Evolutionary conservation across 805 yeast genomes (phyloP), one percentile per base, ranked within the genome.

Genomic region (Wilhelminamyces savonicus): DNA sequence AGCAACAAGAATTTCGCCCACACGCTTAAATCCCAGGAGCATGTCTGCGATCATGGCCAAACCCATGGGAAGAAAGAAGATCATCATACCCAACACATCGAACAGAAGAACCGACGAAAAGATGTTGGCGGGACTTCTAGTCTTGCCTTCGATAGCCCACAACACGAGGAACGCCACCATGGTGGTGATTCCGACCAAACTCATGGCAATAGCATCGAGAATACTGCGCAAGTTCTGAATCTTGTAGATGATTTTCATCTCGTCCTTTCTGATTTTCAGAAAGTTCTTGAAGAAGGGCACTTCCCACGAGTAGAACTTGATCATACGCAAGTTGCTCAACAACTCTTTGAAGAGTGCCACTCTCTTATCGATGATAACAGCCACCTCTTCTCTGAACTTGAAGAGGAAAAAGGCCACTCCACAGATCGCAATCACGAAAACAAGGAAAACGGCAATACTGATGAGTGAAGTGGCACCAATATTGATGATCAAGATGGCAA

Each of bases 251-350:
- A 16, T 15, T 11, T 6, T 3, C 36, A 35, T 35, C 16, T 35
- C 39, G 4, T 23, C 6, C 6, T 10, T 13, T 9, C 39, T 17
- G 13, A 18, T 20, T 3, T 14, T 14, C 4, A 17, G 9, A 23
- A 35, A 22, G 18, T 17, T 18, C 16, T 18, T 16, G 13, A 29
- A 29, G 27, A 29, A 35, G 3, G 39, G 34, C 7, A 29, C 8
- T 14, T 35, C 39, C 39, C 39, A 35, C 11, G 36, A 26, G 36
- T 35, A 35, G 24, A 35, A 26, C 27, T 35, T 35, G 19, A 35
- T 29, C 27, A 35, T 35, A 14, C 27, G 26, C 23, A 35, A 25
- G 28, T 35, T 35, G 22, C 11, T 29, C 12, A 35, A 16, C 12
- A 35, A 26, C 23, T 35, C 36, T 16, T 31, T 31, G 27, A 32